These are phyloP conservation scores for Xylariaceae sp. DNA, from an alignment of 2,329 filamentous ascomycete genomes.

Conservation along the genomic window DNA sequence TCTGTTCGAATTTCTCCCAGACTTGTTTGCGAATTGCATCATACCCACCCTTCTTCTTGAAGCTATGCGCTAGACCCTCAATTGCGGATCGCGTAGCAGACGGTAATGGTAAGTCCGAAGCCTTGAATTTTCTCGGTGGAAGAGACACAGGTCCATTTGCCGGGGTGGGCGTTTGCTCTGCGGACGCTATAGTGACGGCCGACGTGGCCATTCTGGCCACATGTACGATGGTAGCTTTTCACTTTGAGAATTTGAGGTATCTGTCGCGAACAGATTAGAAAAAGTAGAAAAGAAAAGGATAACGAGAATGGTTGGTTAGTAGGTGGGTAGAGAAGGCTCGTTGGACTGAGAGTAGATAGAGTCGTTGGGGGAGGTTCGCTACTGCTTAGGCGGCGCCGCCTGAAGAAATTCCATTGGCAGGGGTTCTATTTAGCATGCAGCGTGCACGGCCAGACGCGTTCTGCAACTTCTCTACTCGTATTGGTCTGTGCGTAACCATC, in stretches of 20 bases:
- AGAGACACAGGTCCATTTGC: slow-evolving; percentile 29
- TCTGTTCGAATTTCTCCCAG: slow-evolving; percentile 75
- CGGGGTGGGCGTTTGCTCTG: slow-evolving; percentile 38
- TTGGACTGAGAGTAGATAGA: too few relatives aligned
- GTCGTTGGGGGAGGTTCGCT: too few relatives aligned
- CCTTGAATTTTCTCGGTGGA: slow-evolving; percentile 63
- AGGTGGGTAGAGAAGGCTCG: too few relatives aligned
- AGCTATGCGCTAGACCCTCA: slow-evolving; percentile 76
- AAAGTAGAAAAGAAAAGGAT: too few relatives aligned
- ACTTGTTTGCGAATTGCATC: slow-evolving; percentile 78
- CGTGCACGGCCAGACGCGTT: too few relatives aligned
- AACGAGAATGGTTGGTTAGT: too few relatives aligned
- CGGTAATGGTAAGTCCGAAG: slow-evolving; percentile 75
- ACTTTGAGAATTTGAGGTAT: neutral
- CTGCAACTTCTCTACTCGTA: neutral
- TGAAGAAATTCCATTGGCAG: too few relatives aligned
- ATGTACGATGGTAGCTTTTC: neutral
- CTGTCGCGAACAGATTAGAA: too few relatives aligned
- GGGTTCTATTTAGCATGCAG: too few relatives aligned
- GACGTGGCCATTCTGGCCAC: slow-evolving; percentile 36
- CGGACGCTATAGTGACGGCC: slow-evolving; percentile 35
- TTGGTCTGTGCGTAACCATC: slow-evolving; percentile 22
- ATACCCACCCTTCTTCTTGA: slow-evolving; percentile 87
- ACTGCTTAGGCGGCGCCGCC: too few relatives aligned
- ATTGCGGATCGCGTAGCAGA: slow-evolving; percentile 76